phyloP scores from a whole-genome alignment of 805 yeast genomes.

The Candida tammaniensis region DNA sequence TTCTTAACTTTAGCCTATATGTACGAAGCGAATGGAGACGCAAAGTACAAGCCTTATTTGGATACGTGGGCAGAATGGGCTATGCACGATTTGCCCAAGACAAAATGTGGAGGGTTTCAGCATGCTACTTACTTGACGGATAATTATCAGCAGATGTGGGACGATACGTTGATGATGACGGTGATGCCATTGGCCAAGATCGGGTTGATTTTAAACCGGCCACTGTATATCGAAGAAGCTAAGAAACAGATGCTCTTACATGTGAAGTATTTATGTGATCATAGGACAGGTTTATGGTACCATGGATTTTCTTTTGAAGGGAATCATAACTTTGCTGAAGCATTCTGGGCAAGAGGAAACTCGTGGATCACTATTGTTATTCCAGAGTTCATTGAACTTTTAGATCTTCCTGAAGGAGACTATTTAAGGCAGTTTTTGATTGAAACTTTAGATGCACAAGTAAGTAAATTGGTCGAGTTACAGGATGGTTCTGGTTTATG shows the following conservation, averaged over 20 bases:
- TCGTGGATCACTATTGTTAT: constrained; percentile 36
- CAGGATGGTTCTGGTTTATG: constrained; percentile 31
- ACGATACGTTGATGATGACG: constrained; percentile 34
- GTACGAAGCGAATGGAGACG: constrained; percentile 20
- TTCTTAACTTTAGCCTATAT: constrained; percentile 29
- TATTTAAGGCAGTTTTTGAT: constrained; percentile 23
- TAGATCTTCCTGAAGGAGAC: constrained; percentile 24
- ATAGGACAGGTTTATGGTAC: constrained; percentile 29
- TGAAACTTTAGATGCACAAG: constrained; percentile 29
- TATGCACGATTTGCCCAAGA: constrained; percentile 23
- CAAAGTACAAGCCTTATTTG: constrained; percentile 23
- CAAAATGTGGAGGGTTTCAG: constrained; percentile 33
- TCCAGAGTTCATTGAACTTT: constrained; percentile 32
- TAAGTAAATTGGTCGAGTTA: constrained; percentile 19
- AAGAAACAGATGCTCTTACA: constrained; percentile 32
- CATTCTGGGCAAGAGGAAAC: constrained; percentile 37
- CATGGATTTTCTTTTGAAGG: constrained; percentile 32
- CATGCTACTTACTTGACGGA: constrained; percentile 30
- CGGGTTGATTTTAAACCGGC: constrained; percentile 24
- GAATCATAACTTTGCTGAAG: constrained; percentile 22
- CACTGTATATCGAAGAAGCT: constrained; percentile 31
- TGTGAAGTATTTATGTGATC: constrained; percentile 27
- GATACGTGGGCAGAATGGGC: constrained; percentile 38
- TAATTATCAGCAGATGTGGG: constrained; percentile 28
- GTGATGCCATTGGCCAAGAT: constrained; percentile 35